These are phyloP conservation scores for Thalia dealbata DNA, from an alignment of 176 grass and related monocot species.

Conservation along the genomic window DNA sequence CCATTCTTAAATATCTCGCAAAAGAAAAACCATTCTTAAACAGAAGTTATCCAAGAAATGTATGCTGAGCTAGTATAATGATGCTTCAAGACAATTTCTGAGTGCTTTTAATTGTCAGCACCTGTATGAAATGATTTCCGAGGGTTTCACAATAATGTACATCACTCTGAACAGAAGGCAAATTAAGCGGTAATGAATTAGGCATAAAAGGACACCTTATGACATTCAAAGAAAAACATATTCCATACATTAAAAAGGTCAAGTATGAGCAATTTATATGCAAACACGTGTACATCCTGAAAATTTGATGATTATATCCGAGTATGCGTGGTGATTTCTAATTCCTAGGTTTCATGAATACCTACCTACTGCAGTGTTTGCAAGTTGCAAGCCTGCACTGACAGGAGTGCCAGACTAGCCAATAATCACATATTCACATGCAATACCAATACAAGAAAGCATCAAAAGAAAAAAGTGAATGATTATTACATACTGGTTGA, in stretches of 20 bases:
- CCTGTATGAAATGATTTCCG: neutral
- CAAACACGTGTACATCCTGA: neutral
- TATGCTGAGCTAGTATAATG: neutral
- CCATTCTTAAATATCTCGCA: neutral
- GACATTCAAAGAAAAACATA: neutral
- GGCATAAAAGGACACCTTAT: neutral
- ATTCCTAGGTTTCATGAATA: neutral
- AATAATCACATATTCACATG: neutral
- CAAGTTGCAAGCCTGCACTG: conserved; percentile 13
- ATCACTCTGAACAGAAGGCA: neutral
- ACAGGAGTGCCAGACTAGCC: neutral
- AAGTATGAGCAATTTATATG: neutral
- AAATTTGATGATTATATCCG: neutral
- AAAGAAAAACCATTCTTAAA: neutral
- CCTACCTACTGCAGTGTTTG: conserved; percentile 4
- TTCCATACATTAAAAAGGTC: neutral
- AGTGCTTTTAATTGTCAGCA: neutral
- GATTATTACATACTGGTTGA: neutral
- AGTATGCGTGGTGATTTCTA: neutral
- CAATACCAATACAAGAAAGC: too few relatives aligned
- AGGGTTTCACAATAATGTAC: neutral
- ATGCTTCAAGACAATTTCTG: neutral
- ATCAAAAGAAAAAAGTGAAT: neutral
- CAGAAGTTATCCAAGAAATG: too few relatives aligned
- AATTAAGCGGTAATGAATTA: neutral